phyloP scores from a whole-genome alignment of 2,329 filamentous ascomycete genomes.

The Colletotrichum australisinense region DNA sequence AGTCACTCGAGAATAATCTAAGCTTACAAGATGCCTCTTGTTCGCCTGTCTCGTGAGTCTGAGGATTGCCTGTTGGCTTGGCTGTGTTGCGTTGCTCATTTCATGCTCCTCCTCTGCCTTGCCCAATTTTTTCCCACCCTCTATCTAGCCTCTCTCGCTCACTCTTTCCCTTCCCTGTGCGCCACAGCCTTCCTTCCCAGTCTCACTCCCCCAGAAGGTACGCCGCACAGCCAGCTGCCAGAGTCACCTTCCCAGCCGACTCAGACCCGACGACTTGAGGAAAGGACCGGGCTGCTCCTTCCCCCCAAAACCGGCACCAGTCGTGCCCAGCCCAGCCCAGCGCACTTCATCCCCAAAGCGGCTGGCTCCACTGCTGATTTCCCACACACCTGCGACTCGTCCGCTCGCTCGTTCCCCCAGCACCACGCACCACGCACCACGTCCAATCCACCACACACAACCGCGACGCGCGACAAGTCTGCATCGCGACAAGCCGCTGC shows the following conservation, averaged over 20 bases:
- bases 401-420: slow-evolving; percentile 24
- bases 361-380: slow-evolving; percentile 34
- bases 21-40: neutral
- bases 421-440: slow-evolving; percentile 39
- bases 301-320: neutral
- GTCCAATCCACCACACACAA: slow-evolving; percentile 42
- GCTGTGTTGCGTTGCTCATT: slow-evolving; percentile 8
- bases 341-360: slow-evolving; percentile 12
- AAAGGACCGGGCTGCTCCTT: neutral
- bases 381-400: slow-evolving; percentile 27
- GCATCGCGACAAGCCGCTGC: slow-evolving; percentile 41
- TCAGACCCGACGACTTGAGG: neutral
- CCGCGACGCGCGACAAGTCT: slow-evolving; percentile 39
- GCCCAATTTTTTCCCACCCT: neutral
- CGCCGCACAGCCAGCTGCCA: slow-evolving; percentile 2
- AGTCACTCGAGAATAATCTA: neutral
- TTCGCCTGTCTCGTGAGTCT: neutral
- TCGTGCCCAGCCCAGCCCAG: slow-evolving; percentile 3
- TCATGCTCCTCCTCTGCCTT: neutral
- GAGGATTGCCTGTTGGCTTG: neutral
- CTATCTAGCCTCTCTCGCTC: neutral
- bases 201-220: neutral
- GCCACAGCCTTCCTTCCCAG: slow-evolving; percentile 2
- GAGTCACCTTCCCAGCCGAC: neutral
- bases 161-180: neutral